A percentile compares a stretch with the other conserved stretches of the same genome.
Evolutionary conservation across 163 green algal genomes (phyloP).

Genomic region (Scenedesmus sp.): DNA sequence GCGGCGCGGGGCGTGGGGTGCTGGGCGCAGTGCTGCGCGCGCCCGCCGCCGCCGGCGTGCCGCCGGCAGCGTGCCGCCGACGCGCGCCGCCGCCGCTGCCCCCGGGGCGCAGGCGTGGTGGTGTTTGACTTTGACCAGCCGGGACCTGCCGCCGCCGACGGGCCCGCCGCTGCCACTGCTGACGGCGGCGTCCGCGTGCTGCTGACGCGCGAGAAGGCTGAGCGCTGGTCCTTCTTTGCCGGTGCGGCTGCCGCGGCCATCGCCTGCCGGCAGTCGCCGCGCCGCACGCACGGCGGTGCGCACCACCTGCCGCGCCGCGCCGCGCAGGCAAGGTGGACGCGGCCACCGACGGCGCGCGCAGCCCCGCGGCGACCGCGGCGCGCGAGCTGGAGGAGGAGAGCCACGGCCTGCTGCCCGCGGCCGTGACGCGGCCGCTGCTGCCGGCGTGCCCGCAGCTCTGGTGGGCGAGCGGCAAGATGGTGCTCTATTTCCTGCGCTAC

Average conservation of each 20-base stretch:
- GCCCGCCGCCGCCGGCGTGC: no score
- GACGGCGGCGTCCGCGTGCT: not conserved
- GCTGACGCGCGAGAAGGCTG: slow-evolving; percentile 10
- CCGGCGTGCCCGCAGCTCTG: not conserved
- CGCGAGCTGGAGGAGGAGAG: slow-evolving; percentile 42
- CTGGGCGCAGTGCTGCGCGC: no score
- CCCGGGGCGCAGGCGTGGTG: slow-evolving; percentile 26
- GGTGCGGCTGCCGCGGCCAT: not conserved
- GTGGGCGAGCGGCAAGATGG: slow-evolving; percentile 31
- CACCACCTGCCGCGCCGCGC: not conserved
- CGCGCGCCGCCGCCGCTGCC: no score
- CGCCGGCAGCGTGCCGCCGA: no score
- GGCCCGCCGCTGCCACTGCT: no score
- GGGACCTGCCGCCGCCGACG: not conserved
- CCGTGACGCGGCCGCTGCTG: not conserved
- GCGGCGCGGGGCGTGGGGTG: no score
- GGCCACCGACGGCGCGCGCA: not conserved
- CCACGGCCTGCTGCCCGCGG: slow-evolving; percentile 30
- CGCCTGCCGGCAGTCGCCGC: not conserved
- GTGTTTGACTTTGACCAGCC: slow-evolving; percentile 23
- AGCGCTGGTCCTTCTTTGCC: not conserved
- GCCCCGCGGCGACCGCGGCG: slow-evolving; percentile 15
- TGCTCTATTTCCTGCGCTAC: slow-evolving; percentile 26
- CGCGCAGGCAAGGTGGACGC: slow-evolving; percentile 16
- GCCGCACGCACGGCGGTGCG: not conserved